Conservation (phyloP, 305 asterid genomes). For the Caryopteris hybrid region DNA sequence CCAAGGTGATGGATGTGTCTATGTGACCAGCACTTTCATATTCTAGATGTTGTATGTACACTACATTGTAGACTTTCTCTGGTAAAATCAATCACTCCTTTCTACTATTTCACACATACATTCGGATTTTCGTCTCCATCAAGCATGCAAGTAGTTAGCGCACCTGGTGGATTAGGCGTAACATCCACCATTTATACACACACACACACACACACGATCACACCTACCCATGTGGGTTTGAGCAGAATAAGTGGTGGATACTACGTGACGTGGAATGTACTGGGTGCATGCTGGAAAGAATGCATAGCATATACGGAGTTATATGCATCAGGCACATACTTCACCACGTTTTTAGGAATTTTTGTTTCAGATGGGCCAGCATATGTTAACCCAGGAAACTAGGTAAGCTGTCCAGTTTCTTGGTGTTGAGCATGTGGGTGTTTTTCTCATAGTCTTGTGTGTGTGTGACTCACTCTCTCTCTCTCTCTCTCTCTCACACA, state of each 20-base stretch:
- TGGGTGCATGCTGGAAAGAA: no score
- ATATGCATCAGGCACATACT: neutral
- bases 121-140: neutral
- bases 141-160: neutral
- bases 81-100: no score
- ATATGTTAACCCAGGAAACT: neutral
- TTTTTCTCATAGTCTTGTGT: neutral
- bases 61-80: no score
- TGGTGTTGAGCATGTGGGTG: neutral
- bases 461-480: no score
- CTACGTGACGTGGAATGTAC: no score
- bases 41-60: neutral
- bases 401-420: neutral
- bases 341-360: neutral
- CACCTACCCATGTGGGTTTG: no score
- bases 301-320: neutral
- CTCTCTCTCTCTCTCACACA: no score
- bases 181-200: no score
- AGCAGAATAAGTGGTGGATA: no score
- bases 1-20: conserved; percentile 36
- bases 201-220: no score
- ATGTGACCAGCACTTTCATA: neutral
- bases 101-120: no score
- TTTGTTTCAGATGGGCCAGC: conserved; percentile 1
- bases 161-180: neutral